A percentile compares a stretch with the other conserved stretches of the same genome.
phyloP scores from a whole-genome alignment of 371 early-diverging fungal species.

The Apophysomyces trapeziformis region DNA sequence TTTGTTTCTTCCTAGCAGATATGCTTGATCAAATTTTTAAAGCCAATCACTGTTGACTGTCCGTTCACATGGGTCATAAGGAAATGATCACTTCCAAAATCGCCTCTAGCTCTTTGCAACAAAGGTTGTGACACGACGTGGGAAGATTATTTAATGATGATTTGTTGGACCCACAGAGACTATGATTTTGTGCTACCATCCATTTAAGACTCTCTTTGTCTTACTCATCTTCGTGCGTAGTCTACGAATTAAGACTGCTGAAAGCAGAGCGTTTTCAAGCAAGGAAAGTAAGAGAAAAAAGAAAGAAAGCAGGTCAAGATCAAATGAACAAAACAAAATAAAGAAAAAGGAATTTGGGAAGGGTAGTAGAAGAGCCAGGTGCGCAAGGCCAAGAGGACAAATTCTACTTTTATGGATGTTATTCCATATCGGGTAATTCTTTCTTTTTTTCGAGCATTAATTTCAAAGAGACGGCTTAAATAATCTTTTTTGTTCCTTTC shows the following conservation, averaged over 20 bases:
- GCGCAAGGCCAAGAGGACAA: background rate
- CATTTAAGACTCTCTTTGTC: constrained; percentile 8
- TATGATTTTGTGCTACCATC: background rate
- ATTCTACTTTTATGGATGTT: background rate
- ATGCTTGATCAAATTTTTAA: background rate
- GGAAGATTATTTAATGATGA: background rate
- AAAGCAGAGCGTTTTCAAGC: too few species aligned
- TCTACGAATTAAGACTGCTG: background rate
- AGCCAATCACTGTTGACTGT: background rate
- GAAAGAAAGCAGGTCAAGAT: background rate
- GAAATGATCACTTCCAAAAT: background rate
- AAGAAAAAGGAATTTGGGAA: background rate
- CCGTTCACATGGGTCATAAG: background rate
- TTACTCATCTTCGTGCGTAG: background rate
- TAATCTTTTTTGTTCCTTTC: background rate
- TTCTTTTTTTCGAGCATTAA: background rate
- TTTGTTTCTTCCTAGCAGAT: background rate
- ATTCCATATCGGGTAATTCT: background rate
- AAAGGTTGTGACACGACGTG: constrained; percentile 7
- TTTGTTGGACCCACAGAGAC: background rate
- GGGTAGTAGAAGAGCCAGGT: background rate
- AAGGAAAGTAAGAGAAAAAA: background rate
- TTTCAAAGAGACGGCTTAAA: background rate
- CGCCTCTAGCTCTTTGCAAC: background rate
- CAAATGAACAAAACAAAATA: background rate